Conservation (phyloP, 139 green algal species). For the Eudorina sp. region DNA sequence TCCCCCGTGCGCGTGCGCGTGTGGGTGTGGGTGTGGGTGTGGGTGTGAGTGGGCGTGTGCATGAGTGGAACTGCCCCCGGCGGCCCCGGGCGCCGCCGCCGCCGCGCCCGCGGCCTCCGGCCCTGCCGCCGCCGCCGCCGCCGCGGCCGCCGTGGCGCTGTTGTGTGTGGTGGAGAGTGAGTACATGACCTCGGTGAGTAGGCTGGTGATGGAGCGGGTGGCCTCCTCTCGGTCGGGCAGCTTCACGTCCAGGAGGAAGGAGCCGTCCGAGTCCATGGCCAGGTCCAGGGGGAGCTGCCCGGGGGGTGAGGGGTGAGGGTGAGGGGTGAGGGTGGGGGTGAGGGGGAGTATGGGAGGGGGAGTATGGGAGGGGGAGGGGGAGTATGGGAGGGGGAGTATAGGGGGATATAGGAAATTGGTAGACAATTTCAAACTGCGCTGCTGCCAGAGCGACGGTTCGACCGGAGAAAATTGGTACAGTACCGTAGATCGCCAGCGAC, state of each 20-base stretch:
- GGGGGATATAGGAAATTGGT: too few relatives aligned
- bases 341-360: neutral
- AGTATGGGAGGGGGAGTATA: neutral
- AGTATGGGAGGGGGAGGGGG: neutral
- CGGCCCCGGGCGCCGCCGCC: neutral
- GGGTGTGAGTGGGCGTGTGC: too few relatives aligned
- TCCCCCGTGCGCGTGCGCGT: too few relatives aligned
- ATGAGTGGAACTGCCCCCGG: too few relatives aligned
- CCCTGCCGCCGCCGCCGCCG: neutral
- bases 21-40: too few relatives aligned
- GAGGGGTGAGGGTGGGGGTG: neutral
- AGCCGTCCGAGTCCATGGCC: conserved; percentile 71
- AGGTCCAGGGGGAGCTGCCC: conserved; percentile 63
- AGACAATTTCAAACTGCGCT: too few relatives aligned
- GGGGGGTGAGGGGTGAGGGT: neutral
- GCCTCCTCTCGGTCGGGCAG: conserved; percentile 66
- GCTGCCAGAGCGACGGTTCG: too few relatives aligned
- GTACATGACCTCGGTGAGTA: conserved; percentile 52
- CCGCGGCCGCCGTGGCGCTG: neutral
- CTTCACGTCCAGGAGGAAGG: conserved; percentile 64
- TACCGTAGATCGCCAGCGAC: too few relatives aligned
- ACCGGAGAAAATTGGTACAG: too few relatives aligned
- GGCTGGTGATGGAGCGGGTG: conserved; percentile 46
- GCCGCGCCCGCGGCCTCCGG: neutral
- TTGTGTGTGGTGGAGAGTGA: conserved; percentile 29